phyloP scores from a whole-genome alignment of 495 filamentous ascomycete genomes.

The Baudoinia panamericana region DNA sequence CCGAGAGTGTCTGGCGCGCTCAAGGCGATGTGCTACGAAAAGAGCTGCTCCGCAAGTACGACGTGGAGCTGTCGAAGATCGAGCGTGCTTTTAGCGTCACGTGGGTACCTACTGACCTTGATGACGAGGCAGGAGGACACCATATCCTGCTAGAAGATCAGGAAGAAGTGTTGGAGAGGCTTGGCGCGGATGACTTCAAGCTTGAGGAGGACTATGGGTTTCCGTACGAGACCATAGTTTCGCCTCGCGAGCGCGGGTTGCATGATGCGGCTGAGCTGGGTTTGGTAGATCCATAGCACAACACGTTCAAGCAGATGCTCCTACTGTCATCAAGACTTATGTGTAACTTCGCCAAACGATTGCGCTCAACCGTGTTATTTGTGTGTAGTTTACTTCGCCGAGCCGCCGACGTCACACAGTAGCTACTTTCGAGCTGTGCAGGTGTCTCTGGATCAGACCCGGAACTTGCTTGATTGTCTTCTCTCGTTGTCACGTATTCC shows the following conservation, averaged over 20 bases:
- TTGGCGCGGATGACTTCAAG: constrained; percentile 10
- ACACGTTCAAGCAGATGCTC: too few relatives aligned
- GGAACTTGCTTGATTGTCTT: too few relatives aligned
- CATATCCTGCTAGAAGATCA: constrained; percentile 12
- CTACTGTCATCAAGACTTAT: too few relatives aligned
- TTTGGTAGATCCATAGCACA: too few relatives aligned
- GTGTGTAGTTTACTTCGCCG: too few relatives aligned
- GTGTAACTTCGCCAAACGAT: too few relatives aligned
- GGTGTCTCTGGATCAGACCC: too few relatives aligned
- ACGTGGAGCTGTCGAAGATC: constrained; percentile 15
- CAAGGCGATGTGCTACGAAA: constrained; percentile 12
- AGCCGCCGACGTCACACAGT: too few relatives aligned
- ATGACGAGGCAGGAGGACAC: constrained; percentile 7
- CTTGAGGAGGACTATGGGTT: constrained; percentile 11
- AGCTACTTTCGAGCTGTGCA: too few relatives aligned
- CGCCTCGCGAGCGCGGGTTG: constrained; percentile 5
- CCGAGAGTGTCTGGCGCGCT: neutral
- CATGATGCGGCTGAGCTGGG: constrained; percentile 16
- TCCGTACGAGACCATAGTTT: constrained; percentile 10
- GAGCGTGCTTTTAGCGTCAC: constrained; percentile 18
- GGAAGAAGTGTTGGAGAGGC: constrained; percentile 8
- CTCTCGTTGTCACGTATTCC: too few relatives aligned
- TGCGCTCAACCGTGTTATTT: too few relatives aligned
- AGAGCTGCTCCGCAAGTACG: constrained; percentile 16
- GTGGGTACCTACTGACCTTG: constrained; percentile 13